A percentile compares a stretch with the other conserved stretches of the same genome.
These are phyloP conservation scores for Bipolaris oryzae DNA, from an alignment of 2,329 filamentous ascomycete genomes.

Conservation along the genomic window DNA sequence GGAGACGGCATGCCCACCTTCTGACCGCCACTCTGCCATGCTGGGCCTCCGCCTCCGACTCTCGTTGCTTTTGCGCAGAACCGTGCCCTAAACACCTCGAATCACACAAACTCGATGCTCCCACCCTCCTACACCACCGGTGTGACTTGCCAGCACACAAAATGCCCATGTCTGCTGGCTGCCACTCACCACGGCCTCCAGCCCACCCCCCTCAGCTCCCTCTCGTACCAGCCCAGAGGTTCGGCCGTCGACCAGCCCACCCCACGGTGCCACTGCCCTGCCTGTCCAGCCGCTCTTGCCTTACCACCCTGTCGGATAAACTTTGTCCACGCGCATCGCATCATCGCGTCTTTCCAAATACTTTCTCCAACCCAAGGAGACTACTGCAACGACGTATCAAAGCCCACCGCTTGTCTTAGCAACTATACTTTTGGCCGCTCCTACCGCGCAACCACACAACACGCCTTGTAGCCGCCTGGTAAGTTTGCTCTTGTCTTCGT, in stretches of 20 bases:
- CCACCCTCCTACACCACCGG: conserved; percentile 5
- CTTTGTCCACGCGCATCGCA: conserved; percentile 4
- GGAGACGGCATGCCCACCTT: conserved; percentile 1
- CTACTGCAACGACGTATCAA: too few relatives aligned
- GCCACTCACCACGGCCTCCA: conserved; percentile 6
- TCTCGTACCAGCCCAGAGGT: conserved; percentile 16
- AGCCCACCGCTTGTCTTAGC: too few relatives aligned
- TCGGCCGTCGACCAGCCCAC: conserved; percentile 13
- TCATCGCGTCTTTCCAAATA: too few relatives aligned
- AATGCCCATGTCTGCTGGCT: conserved; percentile 1
- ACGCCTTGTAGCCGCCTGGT: not conserved
- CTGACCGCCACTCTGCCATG: conserved; percentile 6
- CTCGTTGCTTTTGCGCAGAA: not conserved
- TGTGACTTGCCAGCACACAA: conserved; percentile 12
- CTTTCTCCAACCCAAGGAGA: too few relatives aligned
- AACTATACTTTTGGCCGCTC: too few relatives aligned
- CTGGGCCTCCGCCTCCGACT: not conserved
- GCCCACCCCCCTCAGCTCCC: not conserved
- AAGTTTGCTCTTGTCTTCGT: not conserved
- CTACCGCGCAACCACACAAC: too few relatives aligned
- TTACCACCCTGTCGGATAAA: conserved; percentile 15
- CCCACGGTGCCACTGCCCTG: conserved; percentile 15
- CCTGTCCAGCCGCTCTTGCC: conserved; percentile 8
- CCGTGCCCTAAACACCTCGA: not conserved
- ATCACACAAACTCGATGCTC: not conserved